These are phyloP conservation scores for Ophidiomyces ophidiicola DNA, from an alignment of 2,329 filamentous ascomycete species.

Conservation along the genomic window DNA sequence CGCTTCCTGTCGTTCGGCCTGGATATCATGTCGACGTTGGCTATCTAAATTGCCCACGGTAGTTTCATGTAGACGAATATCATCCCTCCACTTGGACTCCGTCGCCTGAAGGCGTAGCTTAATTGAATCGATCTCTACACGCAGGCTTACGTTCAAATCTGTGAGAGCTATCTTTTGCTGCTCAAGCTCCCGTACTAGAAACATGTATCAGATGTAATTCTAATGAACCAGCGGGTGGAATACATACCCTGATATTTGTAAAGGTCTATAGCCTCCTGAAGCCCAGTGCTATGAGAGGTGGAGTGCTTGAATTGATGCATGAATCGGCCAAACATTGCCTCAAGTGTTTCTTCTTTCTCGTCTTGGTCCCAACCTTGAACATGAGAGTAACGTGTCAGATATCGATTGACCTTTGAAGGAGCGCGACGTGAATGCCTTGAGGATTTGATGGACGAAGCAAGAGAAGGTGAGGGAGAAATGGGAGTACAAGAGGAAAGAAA, in stretches of 20 bases:
- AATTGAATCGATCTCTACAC: conserved; percentile 55
- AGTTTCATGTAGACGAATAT: conserved; percentile 40
- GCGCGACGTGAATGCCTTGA: conserved; percentile 15
- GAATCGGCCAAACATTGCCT: conserved; percentile 58
- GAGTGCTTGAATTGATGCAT: conserved; percentile 60
- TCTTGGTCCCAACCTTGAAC: conserved; percentile 68
- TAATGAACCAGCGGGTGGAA: not conserved
- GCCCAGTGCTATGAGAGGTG: conserved; percentile 52
- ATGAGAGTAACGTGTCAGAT: conserved; percentile 65
- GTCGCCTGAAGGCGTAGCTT: conserved; percentile 41
- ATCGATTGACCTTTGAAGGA: conserved; percentile 37
- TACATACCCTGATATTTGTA: conserved; percentile 60
- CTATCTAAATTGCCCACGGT: conserved; percentile 42
- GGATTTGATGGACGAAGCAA: conserved; percentile 19
- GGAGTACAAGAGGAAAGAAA: conserved; percentile 19
- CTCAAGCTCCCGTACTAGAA: conserved; percentile 46
- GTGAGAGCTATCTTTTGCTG: conserved; percentile 39
- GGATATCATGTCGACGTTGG: conserved; percentile 38
- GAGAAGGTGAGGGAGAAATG: conserved; percentile 24
- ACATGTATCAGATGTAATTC: too few relatives aligned
- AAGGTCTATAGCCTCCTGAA: conserved; percentile 59
- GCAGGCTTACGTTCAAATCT: conserved; percentile 43
- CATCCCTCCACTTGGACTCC: conserved; percentile 41
- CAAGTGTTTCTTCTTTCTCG: conserved; percentile 61
- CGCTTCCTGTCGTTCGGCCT: conserved; percentile 32